Base-by-base conservation (phyloP, 257 asterid genomes). In the Plantago major region DNA sequence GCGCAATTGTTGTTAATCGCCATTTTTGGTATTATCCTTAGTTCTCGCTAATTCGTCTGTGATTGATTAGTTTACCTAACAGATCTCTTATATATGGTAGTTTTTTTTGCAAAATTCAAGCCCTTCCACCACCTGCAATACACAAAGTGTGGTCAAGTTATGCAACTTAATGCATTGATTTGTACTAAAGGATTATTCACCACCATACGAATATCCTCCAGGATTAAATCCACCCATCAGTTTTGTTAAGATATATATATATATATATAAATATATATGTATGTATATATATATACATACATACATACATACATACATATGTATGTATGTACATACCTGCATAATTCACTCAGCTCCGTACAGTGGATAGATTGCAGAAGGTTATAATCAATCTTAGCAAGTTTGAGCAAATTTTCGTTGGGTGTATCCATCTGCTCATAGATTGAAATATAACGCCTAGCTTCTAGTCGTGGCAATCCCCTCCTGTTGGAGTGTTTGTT, bases 51-150 rank as follows among this genome's bases (percentile, higher is more conserved):
- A n/a, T n/a, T n/a, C n/a, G n/a, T n/a, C n/a, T n/a, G n/a, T n/a
- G n/a, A n/a, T n/a, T n/a, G n/a, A n/a, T n/a, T n/a, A n/a, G n/a
- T n/a, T n/a, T n/a, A n/a, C n/a, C n/a, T n/a, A n/a, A n/a, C n/a
- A n/a, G 68, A 12, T 74, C 80, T 48, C 80, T 68, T 61, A 67
- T 62, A 58, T 19, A 71, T 4, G 71, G 47, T 6, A 47, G n/a
- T 10, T 10, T 65, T 78, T 1, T 19, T 47, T 5, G 63, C 8
- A 15, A 71, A 43, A 3, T 66, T 71, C 33, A 74, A 42, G 22
- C 12, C 73, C 38, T 78, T 68, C 81, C 84, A 78, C 82, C 82
- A 77, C 57, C 82, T 77, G 72, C 50, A 0, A 16, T 8, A 43
- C 8, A n/a, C n/a, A n/a, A n/a, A n/a, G n/a, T n/a, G n/a, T n/a